phyloP scores from a whole-genome alignment of 2,329 filamentous ascomycete species.

The Botryotinia narcissicola region DNA sequence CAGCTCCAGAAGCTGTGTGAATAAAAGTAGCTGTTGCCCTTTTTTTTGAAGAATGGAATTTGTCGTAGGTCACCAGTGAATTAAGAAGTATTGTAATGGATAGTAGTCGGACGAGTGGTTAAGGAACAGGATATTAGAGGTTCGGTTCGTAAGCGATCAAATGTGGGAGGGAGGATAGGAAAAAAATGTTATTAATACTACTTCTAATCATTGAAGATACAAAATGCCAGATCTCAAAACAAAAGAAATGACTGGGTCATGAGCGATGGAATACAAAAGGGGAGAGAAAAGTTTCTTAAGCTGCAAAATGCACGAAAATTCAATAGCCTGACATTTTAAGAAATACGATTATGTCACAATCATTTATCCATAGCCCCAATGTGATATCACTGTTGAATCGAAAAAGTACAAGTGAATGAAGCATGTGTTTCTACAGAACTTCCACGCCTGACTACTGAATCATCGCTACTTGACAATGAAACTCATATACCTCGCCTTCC shows the following conservation, averaged over 20 bases:
- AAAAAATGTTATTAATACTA: not conserved
- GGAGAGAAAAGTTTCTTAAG: not conserved
- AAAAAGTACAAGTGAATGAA: no score
- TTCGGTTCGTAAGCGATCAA: not conserved
- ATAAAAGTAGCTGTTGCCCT: accelerated
- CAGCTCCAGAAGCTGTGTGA: not conserved
- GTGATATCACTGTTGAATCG: not conserved
- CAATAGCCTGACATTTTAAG: not conserved
- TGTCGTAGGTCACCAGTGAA: not conserved
- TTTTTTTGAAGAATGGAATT: not conserved
- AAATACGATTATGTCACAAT: no score
- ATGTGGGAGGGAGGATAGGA: not conserved
- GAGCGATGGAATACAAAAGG: not conserved
- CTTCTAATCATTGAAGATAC: not conserved
- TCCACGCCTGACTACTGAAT: not conserved
- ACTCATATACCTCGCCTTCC: not conserved
- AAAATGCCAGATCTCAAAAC: not conserved
- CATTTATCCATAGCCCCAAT: no score
- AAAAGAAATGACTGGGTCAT: not conserved
- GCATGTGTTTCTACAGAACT: not conserved
- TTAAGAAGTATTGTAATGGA: not conserved
- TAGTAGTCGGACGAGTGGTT: not conserved
- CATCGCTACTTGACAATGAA: not conserved
- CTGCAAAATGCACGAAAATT: no score
- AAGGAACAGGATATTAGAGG: not conserved